phyloP scores from a whole-genome alignment of 1,139 yeast species.

The Kazachstania sp. region DNA sequence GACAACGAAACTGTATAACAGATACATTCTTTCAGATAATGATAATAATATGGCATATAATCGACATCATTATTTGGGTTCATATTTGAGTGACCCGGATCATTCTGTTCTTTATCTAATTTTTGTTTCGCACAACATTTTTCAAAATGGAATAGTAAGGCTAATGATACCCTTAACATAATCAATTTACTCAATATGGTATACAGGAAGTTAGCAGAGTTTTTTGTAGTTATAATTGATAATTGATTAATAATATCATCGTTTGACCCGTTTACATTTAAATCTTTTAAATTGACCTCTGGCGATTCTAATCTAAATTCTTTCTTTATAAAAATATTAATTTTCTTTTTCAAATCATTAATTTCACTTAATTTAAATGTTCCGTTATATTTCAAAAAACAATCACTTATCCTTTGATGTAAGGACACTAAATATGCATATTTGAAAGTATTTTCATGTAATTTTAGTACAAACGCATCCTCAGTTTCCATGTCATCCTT shows the following conservation, averaged over 20 bases:
- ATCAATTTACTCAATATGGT: conserved; percentile 19
- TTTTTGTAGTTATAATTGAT: conserved; percentile 11
- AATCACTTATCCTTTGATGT: conserved; percentile 19
- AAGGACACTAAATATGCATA: conserved; percentile 21
- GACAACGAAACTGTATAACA: conserved; percentile 13
- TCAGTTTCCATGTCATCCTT: conserved; percentile 14
- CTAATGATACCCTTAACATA: conserved; percentile 21
- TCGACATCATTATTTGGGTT: neutral
- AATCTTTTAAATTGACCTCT: conserved; percentile 3
- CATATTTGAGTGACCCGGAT: neutral
- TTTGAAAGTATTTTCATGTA: conserved; percentile 19
- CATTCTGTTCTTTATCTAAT: conserved; percentile 1
- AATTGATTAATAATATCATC: conserved; percentile 6
- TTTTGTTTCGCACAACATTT: conserved; percentile 7
- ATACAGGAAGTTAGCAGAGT: conserved; percentile 16
- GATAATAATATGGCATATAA: conserved; percentile 16
- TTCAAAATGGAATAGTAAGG: conserved; percentile 27
- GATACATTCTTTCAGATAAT: conserved; percentile 20
- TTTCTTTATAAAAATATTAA: conserved; percentile 12
- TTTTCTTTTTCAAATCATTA: conserved; percentile 13
- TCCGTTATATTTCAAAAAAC: conserved; percentile 15
- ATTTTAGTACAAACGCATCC: conserved; percentile 7
- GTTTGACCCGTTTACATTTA: neutral
- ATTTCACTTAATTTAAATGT: conserved; percentile 14
- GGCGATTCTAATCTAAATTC: conserved; percentile 9